Evolutionary conservation across 2,329 filamentous ascomycete genomes (phyloP).

Genomic region (Epichloe sibirici): DNA sequence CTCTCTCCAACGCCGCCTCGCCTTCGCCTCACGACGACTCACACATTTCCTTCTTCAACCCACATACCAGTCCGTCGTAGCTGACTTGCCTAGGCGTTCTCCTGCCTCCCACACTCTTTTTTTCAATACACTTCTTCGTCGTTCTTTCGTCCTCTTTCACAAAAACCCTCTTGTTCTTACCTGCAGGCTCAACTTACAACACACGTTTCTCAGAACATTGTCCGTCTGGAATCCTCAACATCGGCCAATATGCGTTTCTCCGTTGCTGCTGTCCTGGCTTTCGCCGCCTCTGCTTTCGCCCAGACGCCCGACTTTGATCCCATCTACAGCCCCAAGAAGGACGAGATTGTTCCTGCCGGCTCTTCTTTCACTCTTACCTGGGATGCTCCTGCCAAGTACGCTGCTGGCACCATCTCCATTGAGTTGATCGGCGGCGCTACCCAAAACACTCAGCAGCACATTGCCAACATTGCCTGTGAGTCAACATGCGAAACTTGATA

Average conservation of each 20-base stretch:
- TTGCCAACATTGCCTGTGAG: constrained; percentile 39
- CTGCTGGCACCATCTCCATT: constrained; percentile 35
- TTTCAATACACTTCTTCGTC: constrained; percentile 4
- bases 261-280: constrained; percentile 37
- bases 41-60: constrained; percentile 1
- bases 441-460: constrained; percentile 28
- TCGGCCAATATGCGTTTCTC: constrained; percentile 42
- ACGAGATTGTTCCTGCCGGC: constrained; percentile 35
- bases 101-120: constrained; percentile 21
- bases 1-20: constrained; percentile 8
- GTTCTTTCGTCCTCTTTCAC: constrained; percentile 5
- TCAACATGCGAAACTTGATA: constrained; percentile 7
- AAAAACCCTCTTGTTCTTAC: neutral
- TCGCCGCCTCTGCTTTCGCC: constrained; percentile 37
- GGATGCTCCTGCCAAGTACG: constrained; percentile 29
- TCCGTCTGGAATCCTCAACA: neutral
- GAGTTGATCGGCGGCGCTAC: constrained; percentile 40
- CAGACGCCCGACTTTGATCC: constrained; percentile 45
- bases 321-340: constrained; percentile 33
- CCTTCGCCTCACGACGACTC: neutral
- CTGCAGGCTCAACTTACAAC: neutral
- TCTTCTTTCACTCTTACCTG: constrained; percentile 38
- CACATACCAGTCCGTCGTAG: constrained; percentile 13
- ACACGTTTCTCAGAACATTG: neutral
- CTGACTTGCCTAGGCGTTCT: constrained; percentile 13